phyloP scores from a whole-genome alignment of 306 rosid genomes.

The Vachellia pachyceras region DNA sequence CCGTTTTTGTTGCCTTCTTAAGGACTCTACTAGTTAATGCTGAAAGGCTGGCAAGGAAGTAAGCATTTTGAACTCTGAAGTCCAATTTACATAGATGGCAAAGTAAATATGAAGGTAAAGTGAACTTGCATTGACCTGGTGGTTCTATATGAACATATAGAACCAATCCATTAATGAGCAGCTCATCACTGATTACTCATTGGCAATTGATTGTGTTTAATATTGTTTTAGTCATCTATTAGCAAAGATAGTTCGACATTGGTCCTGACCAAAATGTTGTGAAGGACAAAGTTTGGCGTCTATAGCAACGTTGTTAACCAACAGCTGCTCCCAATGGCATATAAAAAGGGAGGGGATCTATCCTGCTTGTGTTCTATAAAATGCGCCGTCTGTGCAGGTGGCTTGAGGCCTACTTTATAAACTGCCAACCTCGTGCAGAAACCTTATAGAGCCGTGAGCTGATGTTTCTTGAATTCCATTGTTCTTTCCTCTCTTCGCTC shows the following conservation, averaged over 20 bases:
- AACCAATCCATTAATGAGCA: constrained; percentile 14
- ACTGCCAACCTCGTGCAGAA: constrained; percentile 68
- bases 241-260: not conserved
- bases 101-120: not conserved
- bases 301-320: constrained; percentile 17
- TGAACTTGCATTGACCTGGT: constrained; percentile 40
- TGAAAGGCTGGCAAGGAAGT: constrained; percentile 37
- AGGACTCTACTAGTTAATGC: constrained; percentile 42
- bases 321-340: constrained; percentile 12
- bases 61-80: not conserved
- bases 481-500: constrained; percentile 47
- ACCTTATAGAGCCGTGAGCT: constrained; percentile 69
- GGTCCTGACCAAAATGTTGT: constrained; percentile 40
- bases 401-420: constrained; percentile 45
- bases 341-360: not conserved
- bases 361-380: constrained; percentile 15
- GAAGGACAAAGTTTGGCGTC: constrained; percentile 32
- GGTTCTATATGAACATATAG: constrained; percentile 40
- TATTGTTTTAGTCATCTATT: not conserved
- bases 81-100: constrained; percentile 38
- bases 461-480: constrained; percentile 67
- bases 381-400: constrained; percentile 30
- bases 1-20: constrained; percentile 37
- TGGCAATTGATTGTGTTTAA: not conserved
- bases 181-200: not conserved